These are phyloP conservation scores for Cantharellus anzutake DNA, from an alignment of 768 basidiomycete species.

Conservation along the genomic window DNA sequence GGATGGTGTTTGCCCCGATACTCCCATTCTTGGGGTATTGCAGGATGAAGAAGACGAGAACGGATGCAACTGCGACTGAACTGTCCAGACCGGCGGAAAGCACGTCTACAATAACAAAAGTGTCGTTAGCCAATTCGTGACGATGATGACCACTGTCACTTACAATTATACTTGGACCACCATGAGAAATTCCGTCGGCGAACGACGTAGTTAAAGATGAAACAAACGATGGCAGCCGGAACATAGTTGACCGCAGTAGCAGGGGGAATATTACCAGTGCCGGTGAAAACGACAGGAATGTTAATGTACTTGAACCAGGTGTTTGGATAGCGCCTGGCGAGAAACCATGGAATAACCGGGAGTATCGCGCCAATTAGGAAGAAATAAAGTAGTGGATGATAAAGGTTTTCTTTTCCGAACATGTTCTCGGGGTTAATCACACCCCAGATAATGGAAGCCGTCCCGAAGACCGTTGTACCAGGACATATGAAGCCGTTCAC, in stretches of 20 bases:
- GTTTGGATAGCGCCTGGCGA: constrained; percentile 42
- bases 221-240: constrained; percentile 15
- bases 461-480: constrained; percentile 18
- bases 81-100: constrained; percentile 15
- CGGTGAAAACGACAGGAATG: constrained; percentile 41
- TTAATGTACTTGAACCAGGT: constrained; percentile 43
- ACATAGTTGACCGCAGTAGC: constrained; percentile 51
- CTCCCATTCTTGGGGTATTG: constrained; percentile 43
- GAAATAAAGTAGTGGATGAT: constrained; percentile 47
- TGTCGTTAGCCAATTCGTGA: too few relatives aligned
- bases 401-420: constrained; percentile 47
- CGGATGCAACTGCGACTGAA: constrained; percentile 17
- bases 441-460: constrained; percentile 34
- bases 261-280: constrained; percentile 42
- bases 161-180: constrained; percentile 12
- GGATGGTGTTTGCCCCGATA: constrained; percentile 35
- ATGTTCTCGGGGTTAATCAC: constrained; percentile 60
- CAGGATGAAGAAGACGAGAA: constrained; percentile 17
- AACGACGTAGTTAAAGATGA: constrained; percentile 11
- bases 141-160: constrained; percentile 1
- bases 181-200: constrained; percentile 10
- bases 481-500: constrained; percentile 22
- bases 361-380: constrained; percentile 57
- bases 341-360: constrained; percentile 35
- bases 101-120: constrained; percentile 6